These are phyloP conservation scores for Colletotrichum navitas DNA, from an alignment of 2,329 filamentous ascomycete genomes.

Conservation along the genomic window DNA sequence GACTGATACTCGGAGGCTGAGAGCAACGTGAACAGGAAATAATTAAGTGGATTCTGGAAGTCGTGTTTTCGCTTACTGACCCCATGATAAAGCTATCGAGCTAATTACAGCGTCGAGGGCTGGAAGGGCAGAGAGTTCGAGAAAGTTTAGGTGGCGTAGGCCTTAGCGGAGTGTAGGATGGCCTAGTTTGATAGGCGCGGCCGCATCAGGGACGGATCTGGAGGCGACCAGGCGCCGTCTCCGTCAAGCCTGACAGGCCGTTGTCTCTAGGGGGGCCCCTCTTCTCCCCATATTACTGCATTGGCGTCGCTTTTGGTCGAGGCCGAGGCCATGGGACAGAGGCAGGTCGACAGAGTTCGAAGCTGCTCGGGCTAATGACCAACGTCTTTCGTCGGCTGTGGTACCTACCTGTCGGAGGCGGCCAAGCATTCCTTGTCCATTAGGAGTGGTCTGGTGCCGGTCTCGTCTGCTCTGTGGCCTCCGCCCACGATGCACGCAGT, in stretches of 20 bases:
- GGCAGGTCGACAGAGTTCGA: conserved; percentile 12
- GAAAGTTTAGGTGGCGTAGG: conserved; percentile 23
- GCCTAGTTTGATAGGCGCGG: conserved; percentile 23
- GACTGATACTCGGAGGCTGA: not conserved
- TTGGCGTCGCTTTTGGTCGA: conserved; percentile 11
- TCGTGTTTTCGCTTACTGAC: not conserved
- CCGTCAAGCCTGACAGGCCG: conserved; percentile 24
- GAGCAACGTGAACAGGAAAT: not conserved
- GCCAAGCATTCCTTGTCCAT: conserved; percentile 23
- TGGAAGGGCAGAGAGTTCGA: conserved; percentile 1
- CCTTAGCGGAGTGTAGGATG: conserved; percentile 18
- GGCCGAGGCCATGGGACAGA: conserved; percentile 29
- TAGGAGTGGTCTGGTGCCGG: conserved; percentile 24
- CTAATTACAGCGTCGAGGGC: conserved; percentile 6
- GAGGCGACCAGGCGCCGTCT: conserved; percentile 34
- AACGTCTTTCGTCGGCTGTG: conserved; percentile 25
- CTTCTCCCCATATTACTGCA: conserved; percentile 32
- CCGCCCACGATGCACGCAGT: not conserved
- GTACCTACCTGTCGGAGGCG: conserved; percentile 9
- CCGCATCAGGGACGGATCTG: conserved; percentile 27
- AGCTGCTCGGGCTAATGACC: conserved; percentile 15
- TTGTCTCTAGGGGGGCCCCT: conserved; percentile 27
- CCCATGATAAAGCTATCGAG: conserved; percentile 21
- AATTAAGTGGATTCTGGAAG: conserved; percentile 21
- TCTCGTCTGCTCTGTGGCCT: conserved; percentile 11